A percentile compares a stretch with the other conserved stretches of the same genome.
Evolutionary conservation across 164 flowering plant species (phyloP).

Genomic region (Taxillus chinensis): DNA sequence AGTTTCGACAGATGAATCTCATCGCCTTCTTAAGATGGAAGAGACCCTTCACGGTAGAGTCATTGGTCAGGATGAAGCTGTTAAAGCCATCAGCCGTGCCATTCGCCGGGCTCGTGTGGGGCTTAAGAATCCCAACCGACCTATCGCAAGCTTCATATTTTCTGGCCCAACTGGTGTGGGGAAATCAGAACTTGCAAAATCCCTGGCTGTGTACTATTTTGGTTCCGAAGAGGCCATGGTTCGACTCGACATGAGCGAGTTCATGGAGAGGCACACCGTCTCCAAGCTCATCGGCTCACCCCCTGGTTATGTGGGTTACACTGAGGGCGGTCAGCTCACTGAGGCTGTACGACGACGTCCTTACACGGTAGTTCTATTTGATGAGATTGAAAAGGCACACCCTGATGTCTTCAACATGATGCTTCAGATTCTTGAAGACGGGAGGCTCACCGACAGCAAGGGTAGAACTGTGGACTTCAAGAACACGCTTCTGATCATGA

Average conservation of each 20-base stretch:
- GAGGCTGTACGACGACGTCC: constrained; percentile 15
- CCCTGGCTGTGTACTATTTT: constrained; percentile 23
- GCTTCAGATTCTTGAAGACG: constrained; percentile 6
- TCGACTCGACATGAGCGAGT: constrained; percentile 27
- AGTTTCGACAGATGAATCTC: constrained; percentile 21
- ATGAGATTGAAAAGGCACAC: constrained; percentile 5
- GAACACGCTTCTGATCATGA: constrained; percentile 26
- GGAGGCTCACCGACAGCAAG: background rate
- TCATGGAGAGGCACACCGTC: constrained; percentile 20
- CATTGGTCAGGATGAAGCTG: constrained; percentile 26
- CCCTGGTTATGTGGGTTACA: constrained; percentile 25
- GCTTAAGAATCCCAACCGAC: constrained; percentile 22
- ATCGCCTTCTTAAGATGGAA: constrained; percentile 15
- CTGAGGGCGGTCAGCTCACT: constrained; percentile 25
- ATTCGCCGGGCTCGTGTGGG: constrained; percentile 27
- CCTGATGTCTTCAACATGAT: constrained; percentile 4
- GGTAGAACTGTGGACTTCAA: constrained; percentile 24
- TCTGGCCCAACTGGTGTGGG: constrained; percentile 12
- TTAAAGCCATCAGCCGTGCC: constrained; percentile 23
- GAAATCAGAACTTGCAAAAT: constrained; percentile 23
- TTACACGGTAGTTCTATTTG: constrained; percentile 1
- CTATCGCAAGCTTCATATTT: constrained; percentile 7
- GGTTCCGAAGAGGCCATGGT: constrained; percentile 29
- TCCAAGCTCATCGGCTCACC: constrained; percentile 20
- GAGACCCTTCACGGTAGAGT: constrained; percentile 14